phyloP scores from a whole-genome alignment of 2,329 filamentous ascomycete species.

The Botrytis deweyae region DNA sequence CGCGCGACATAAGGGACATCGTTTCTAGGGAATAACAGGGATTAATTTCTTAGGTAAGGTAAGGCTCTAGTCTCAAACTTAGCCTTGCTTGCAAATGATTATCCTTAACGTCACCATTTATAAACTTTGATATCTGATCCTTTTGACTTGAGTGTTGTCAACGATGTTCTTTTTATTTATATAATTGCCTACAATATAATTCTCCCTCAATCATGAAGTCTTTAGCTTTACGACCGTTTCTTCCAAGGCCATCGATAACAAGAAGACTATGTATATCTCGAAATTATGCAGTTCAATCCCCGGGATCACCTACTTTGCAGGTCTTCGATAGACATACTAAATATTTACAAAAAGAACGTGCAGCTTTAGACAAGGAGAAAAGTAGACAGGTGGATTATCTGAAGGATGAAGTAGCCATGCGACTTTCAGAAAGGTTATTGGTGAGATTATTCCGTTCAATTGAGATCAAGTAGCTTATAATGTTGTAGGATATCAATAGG shows the following conservation, averaged over 20 bases:
- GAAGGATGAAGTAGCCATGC: conserved; percentile 83
- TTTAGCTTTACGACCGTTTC: conserved; percentile 30
- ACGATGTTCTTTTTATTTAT: not conserved
- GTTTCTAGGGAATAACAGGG: conserved; percentile 8
- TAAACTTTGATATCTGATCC: not conserved
- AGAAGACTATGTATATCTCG: conserved; percentile 42
- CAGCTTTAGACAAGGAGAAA: conserved; percentile 65
- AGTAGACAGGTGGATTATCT: conserved; percentile 88
- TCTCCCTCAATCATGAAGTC: conserved; percentile 32
- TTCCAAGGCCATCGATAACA: conserved; percentile 27
- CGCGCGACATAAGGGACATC: conserved; percentile 11
- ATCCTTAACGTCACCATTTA: conserved; percentile 17
- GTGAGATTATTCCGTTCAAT: conserved; percentile 46
- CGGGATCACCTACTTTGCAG: conserved; percentile 75
- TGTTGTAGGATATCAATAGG: conserved; percentile 80
- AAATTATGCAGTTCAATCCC: conserved; percentile 73
- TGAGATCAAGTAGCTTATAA: conserved; percentile 7
- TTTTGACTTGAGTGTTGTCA: not conserved
- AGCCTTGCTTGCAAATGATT: not conserved
- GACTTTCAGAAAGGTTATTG: conserved; percentile 81
- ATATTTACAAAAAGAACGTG: conserved; percentile 87
- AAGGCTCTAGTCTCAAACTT: conserved; percentile 6
- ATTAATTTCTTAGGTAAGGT: conserved; percentile 17
- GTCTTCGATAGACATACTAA: conserved; percentile 90
- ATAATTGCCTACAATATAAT: not conserved